phyloP scores from a whole-genome alignment of 2,329 filamentous ascomycete genomes.

The Exophiala dermatitidis region DNA sequence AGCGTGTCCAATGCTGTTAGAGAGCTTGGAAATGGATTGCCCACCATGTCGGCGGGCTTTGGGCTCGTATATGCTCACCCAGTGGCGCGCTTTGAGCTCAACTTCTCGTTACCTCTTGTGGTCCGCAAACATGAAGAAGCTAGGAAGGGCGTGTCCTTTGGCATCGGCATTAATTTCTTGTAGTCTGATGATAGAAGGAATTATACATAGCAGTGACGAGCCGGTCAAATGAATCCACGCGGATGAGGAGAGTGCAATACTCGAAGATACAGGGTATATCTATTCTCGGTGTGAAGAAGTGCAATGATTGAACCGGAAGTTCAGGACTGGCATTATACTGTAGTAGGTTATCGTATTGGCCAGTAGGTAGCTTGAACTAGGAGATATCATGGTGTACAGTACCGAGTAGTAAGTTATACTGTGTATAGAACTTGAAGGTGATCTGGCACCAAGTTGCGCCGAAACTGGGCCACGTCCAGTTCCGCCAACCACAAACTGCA shows the following conservation, averaged over 20 bases:
- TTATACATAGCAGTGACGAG: constrained; percentile 28
- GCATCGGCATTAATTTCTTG: constrained; percentile 94
- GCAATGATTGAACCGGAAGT: too few species aligned
- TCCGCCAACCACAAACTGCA: too few species aligned
- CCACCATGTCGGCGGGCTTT: constrained; percentile 78
- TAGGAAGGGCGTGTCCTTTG: constrained; percentile 85
- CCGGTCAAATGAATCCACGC: constrained; percentile 1
- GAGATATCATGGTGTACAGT: too few species aligned
- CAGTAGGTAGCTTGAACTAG: too few species aligned
- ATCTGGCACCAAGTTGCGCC: too few species aligned
- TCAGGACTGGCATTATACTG: too few species aligned
- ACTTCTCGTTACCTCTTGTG: constrained; percentile 83
- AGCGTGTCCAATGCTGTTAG: constrained; percentile 53
- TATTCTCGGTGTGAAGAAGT: not conserved
- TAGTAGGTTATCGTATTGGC: too few species aligned
- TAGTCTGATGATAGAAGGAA: constrained; percentile 39
- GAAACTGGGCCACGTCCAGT: too few species aligned
- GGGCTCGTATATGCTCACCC: constrained; percentile 94
- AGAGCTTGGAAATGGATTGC: constrained; percentile 66
- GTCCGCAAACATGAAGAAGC: constrained; percentile 75
- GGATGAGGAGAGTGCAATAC: not conserved
- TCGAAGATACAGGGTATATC: not conserved
- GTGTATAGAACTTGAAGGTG: too few species aligned
- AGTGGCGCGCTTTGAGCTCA: constrained; percentile 87
- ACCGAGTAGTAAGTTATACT: too few species aligned